These are phyloP conservation scores for Phlyctochytrium arcticum DNA, from an alignment of 192 early-diverging fungal genomes.

Conservation along the genomic window DNA sequence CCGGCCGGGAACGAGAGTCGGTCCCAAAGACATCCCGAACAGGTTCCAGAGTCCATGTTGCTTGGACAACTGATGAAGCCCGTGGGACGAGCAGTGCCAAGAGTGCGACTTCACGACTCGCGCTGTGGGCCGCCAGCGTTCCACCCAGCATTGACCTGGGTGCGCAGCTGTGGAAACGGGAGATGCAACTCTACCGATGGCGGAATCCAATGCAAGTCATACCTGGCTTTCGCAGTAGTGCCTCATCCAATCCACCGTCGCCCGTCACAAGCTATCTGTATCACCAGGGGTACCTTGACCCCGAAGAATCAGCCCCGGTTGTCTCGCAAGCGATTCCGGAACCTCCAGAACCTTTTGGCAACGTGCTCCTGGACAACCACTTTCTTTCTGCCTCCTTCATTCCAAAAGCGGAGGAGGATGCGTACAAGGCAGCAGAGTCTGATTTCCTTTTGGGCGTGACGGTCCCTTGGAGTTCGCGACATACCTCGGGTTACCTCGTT, in stretches of 20 bases:
- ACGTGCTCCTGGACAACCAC: neutral
- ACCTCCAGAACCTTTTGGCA: no score
- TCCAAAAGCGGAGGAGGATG: no score
- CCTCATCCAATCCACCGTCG: neutral
- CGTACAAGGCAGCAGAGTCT: neutral
- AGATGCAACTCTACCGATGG: no score
- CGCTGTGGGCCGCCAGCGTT: slow-evolving; percentile 1
- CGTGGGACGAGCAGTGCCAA: no score
- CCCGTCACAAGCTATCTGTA: neutral
- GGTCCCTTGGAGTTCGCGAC: no score
- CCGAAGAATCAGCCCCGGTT: neutral
- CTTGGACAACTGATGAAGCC: no score
- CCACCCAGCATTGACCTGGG: slow-evolving; percentile 7
- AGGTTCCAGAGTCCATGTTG: no score
- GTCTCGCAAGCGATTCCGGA: neutral
- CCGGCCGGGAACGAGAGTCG: neutral
- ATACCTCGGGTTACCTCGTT: no score
- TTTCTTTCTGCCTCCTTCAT: neutral
- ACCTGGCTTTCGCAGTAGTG: neutral
- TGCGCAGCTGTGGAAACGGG: neutral
- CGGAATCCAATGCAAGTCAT: neutral
- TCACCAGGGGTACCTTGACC: neutral
- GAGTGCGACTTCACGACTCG: no score
- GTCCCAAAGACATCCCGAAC: neutral
- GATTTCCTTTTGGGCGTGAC: no score